Evolutionary conservation across 306 rosid species (phyloP).

Genomic region (Cucurbita ficifolia): DNA sequence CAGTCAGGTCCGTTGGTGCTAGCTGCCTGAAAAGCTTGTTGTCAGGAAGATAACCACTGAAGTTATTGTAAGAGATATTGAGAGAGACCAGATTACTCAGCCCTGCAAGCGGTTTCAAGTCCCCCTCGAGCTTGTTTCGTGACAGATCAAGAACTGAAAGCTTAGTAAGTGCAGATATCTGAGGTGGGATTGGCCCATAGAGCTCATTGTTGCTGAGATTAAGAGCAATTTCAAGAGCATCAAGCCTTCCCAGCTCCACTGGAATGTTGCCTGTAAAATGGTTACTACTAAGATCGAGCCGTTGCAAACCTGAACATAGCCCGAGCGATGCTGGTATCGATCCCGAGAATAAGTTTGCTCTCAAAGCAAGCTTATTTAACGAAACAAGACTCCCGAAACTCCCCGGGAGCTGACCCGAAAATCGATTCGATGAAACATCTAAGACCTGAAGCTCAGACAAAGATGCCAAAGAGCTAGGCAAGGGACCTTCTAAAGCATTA

Average conservation of each 20-base stretch:
- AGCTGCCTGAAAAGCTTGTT: slow-evolving; percentile 58
- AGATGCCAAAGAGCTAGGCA: slow-evolving; percentile 45
- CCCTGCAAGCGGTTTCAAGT: slow-evolving; percentile 36
- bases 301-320: slow-evolving; percentile 50
- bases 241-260: slow-evolving; percentile 34
- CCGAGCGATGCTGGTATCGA: slow-evolving; percentile 55
- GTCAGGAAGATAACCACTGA: slow-evolving; percentile 66
- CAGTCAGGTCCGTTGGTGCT: slow-evolving; percentile 38
- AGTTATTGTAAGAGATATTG: slow-evolving; percentile 66
- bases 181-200: slow-evolving; percentile 47
- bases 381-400: slow-evolving; percentile 47
- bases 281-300: slow-evolving; percentile 66
- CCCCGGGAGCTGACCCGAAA: slow-evolving; percentile 40
- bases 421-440: slow-evolving; percentile 50
- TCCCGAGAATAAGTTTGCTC: slow-evolving; percentile 42
- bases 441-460: slow-evolving; percentile 52
- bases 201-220: slow-evolving; percentile 60
- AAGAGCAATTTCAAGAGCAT: slow-evolving; percentile 64
- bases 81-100: slow-evolving; percentile 70
- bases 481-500: slow-evolving; percentile 51
- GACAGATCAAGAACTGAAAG: slow-evolving; percentile 66
- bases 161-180: slow-evolving; percentile 48
- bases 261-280: slow-evolving; percentile 57
- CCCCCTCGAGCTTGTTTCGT: slow-evolving; percentile 60
- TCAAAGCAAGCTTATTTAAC: slow-evolving; percentile 44